Evolutionary conservation across 495 filamentous ascomycete genomes (phyloP), one percentile per base, ranked within the genome.

Genomic region (Clohesyomyces aquaticus): DNA sequence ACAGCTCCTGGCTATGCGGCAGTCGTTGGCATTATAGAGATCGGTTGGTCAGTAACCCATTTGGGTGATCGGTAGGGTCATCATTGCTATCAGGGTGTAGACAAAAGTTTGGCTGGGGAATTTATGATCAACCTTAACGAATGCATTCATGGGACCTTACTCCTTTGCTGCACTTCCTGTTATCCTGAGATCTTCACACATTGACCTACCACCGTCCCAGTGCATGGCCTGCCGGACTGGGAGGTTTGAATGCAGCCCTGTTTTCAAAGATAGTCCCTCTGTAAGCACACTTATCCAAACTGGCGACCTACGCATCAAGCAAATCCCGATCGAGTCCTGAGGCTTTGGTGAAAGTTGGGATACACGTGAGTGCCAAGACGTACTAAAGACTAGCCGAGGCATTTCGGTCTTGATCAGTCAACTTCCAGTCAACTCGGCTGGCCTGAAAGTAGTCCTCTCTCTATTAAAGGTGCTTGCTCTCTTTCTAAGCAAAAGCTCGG

Each of bases 11-110:
- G 12, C 12, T 19, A 47, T 32, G 53, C 51, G 21, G 14, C 23
- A 45, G 58, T 46, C 58, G 58, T 61, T 53, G 27, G 46, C 46
- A 61, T 52, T 22, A 61, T 61, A 61, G 58, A 61, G 28, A 10
- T 42, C 12, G 32, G 21, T n/a, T 47, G 18, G 16, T 4, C 16
- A 8, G 43, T 6, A 47, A 6, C 32, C 32, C 32, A 14, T 38
- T 14, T 38, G 14, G 32, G 6, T 14, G 32, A 38, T 38, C 6
- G 14, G 14, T 38, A 38, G 32, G 14, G 14, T 14, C 32, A 6
- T 38, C 32, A 38, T 14, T 14, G 32, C 32, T 6, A 38, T 6
- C 14, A 38, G 32, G 32, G 14, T 6, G 32, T 14, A 38, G 32
- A 38, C 32, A 38, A 38, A 38, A 38, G 32, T 38, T 38, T 38